Evolutionary conservation across 176 grass and related monocot species (phyloP).

Genomic region (Miscanthus lutarioriparius): DNA sequence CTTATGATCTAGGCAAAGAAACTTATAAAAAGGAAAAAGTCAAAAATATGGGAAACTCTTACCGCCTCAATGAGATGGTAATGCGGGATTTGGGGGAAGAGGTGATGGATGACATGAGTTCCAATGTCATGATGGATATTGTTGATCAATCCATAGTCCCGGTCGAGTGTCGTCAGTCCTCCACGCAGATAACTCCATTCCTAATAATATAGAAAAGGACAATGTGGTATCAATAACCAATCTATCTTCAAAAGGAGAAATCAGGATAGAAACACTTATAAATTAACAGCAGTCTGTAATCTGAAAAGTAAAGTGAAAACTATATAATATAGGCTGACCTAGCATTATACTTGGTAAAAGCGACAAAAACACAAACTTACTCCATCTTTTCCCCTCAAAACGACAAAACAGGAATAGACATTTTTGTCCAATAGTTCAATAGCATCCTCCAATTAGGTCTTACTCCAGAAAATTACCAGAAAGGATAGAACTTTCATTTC

Average conservation of each 20-base stretch:
- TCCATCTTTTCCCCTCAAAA: neutral
- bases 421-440: conserved; percentile 6
- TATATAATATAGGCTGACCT: neutral
- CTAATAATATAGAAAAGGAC: conserved; percentile 44
- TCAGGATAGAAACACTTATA: neutral
- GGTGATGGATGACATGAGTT: conserved; percentile 95
- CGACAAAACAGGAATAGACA: neutral
- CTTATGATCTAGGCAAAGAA: conserved; percentile 21
- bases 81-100: conserved; percentile 95
- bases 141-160: conserved; percentile 91
- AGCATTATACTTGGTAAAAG: neutral
- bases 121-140: conserved; percentile 96
- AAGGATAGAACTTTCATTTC: neutral
- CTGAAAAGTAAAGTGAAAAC: conserved; percentile 1
- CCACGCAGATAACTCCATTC: conserved; percentile 96
- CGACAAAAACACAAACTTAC: neutral
- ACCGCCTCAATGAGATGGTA: conserved; percentile 93
- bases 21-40: neutral
- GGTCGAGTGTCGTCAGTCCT: conserved; percentile 88
- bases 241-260: neutral
- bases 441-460: conserved; percentile 6
- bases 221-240: conserved; percentile 23
- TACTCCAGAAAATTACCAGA: neutral
- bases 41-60: conserved; percentile 20
- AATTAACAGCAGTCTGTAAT: neutral